Evolutionary conservation across 176 grass and related monocot genomes (phyloP).

Genomic region (Eleusine coracana): DNA sequence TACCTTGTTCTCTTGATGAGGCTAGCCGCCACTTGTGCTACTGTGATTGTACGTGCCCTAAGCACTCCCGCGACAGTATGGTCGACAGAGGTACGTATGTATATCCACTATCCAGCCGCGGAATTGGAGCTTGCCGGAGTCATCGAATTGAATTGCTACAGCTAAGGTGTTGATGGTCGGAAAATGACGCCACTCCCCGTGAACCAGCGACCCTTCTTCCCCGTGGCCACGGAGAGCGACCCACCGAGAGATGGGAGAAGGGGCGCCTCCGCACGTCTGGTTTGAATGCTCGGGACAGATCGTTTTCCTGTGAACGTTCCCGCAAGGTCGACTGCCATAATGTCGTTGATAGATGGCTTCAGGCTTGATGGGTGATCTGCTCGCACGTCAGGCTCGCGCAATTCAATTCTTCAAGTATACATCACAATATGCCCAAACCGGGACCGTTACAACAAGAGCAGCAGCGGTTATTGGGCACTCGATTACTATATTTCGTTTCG

Average conservation of each 20-base stretch:
- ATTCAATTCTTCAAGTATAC: background rate
- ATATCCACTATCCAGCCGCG: background rate
- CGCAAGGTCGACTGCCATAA: slow-evolving; percentile 29
- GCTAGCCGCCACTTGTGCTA: background rate
- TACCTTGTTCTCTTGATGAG: background rate
- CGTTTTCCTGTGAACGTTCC: slow-evolving; percentile 10
- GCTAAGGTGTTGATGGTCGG: background rate
- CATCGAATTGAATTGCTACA: slow-evolving; percentile 24
- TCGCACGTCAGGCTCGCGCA: background rate
- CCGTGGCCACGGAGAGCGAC: background rate
- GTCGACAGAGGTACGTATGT: background rate
- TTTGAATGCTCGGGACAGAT: background rate
- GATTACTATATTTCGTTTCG: too few relatives aligned
- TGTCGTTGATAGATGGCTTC: background rate
- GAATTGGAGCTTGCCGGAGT: slow-evolving; percentile 7
- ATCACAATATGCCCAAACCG: background rate
- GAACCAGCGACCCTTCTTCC: background rate
- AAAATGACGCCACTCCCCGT: slow-evolving; percentile 3
- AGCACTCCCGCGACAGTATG: background rate
- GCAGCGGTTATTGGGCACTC: background rate
- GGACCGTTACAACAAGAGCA: background rate
- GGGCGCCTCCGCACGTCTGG: background rate
- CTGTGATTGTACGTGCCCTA: background rate
- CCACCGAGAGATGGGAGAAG: background rate
- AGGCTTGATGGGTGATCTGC: background rate